Percentiles rank a stretch among this genome's conserved stretches.
Evolutionary conservation across 176 grass and related monocot genomes (phyloP).

Genomic region (Ananas comosus): DNA sequence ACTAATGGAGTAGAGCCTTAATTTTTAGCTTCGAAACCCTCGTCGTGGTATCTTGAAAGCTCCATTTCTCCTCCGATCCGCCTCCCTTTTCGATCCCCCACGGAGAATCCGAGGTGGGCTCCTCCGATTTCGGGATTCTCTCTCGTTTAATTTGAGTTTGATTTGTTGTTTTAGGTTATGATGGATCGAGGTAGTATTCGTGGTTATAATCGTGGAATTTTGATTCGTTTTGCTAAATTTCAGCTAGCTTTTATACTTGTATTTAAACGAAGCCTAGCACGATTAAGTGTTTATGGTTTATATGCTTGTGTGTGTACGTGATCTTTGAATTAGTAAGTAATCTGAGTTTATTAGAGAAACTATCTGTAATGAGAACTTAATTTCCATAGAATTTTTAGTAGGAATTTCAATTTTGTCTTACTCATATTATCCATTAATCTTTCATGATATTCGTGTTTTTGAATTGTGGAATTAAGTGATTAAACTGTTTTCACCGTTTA

Average conservation of each 20-base stretch:
- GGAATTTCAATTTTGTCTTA: too few species aligned
- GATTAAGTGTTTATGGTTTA: too few species aligned
- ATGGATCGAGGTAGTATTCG: background rate
- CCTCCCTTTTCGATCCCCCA: background rate
- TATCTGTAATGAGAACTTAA: background rate
- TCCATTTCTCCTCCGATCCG: conserved; percentile 1
- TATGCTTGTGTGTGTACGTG: too few species aligned
- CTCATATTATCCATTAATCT: too few species aligned
- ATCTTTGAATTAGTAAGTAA: background rate
- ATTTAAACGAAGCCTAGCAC: too few species aligned
- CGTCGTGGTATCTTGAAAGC: background rate
- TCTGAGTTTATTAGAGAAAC: background rate
- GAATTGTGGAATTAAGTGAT: background rate
- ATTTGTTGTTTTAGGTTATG: background rate
- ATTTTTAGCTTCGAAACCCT: background rate
- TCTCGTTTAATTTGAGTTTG: background rate
- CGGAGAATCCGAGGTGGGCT: background rate
- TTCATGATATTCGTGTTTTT: too few species aligned
- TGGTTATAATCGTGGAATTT: background rate
- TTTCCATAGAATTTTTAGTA: too few species aligned
- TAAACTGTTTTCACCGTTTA: background rate
- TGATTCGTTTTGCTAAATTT: too few species aligned
- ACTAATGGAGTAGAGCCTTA: background rate
- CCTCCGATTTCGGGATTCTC: background rate
- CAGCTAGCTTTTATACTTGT: too few species aligned